Evolutionary conservation across 805 yeast genomes (phyloP), one percentile per base, ranked within the genome.

Genomic region (Starmerella powellii): DNA sequence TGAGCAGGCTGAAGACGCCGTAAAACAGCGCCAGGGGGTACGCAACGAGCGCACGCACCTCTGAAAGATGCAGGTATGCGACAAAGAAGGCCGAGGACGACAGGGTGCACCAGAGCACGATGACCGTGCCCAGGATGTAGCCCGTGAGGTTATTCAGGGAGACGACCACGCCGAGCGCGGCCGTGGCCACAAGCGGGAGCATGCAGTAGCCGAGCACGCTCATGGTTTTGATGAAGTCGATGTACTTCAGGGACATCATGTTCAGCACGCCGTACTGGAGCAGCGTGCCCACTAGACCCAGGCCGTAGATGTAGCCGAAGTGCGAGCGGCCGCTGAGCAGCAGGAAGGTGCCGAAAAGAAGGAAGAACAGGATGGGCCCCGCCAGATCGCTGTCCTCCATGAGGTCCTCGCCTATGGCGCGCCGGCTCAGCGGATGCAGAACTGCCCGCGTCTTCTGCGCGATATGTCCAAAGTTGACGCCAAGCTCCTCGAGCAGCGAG

Each of bases 241-340:
- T 63, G 37, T 63, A 50, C 33, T 59, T 49, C 41, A 58, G 46
- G 15, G 94, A 77, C 98, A 91, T 91, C 48, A 85, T 67, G 59
- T 81, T 86, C 60, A 93, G 80, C 45, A 91, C 67, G 53, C 74
- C 73, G 62, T 87, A 96, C 50, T 86, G 72, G 26, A 94, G 76
- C 13, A 84, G 58, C 1, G 94, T 80, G 15, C 98, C 98, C 53
- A 88, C 77, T 33, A 91, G 63, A 0, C 95, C 97, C 32, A 91
- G 94, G 31, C 98, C 97, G 57, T 91, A 91, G 38, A 91, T 82
- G 61, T 91, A 91, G 2, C 97, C 97, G 59, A 91, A 91, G 60
- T 91, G 97, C 13, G 88, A 82, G 60, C 88, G 91, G 4, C 98
- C 97, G 1, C 94, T 59, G 27, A 87, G 67, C 38, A 88, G 65